Percentiles rank a stretch among this genome's conserved stretches.
Evolutionary conservation across 768 basidiomycete species (phyloP).

Genomic region (Crepidotus variabilis): DNA sequence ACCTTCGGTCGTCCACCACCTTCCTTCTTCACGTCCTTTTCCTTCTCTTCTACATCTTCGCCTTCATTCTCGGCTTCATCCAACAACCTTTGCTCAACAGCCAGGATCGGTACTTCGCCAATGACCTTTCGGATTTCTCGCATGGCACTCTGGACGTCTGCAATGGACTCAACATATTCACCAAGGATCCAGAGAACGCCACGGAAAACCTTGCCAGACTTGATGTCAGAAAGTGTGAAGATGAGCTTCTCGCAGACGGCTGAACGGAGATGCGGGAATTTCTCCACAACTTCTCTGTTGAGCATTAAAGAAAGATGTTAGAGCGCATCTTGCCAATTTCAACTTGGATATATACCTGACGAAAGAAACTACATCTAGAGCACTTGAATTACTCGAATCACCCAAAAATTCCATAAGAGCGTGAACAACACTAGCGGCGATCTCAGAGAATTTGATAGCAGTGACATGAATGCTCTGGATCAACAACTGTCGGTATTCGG

Average conservation of each 20-base stretch:
- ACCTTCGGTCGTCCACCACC: conserved; percentile 66
- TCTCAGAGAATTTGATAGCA: conserved; percentile 95
- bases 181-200: conserved; percentile 98
- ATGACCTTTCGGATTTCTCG: conserved; percentile 78
- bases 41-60: conserved; percentile 51
- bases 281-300: conserved; percentile 89
- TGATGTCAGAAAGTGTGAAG: conserved; percentile 78
- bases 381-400: conserved; percentile 92
- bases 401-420: conserved; percentile 93
- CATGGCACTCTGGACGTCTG: conserved; percentile 72
- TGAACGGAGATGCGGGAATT: conserved; percentile 83
- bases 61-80: conserved; percentile 60
- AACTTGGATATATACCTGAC: conserved; percentile 31
- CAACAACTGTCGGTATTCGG: conserved; percentile 93
- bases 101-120: conserved; percentile 96
- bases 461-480: conserved; percentile 97
- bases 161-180: conserved; percentile 74
- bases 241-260: conserved; percentile 86
- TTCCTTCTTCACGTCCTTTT: conserved; percentile 33
- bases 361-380: conserved; percentile 87
- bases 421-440: conserved; percentile 93
- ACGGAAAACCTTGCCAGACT: conserved; percentile 95
- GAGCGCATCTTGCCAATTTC: neutral
- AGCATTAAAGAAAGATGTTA: neutral
- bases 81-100: conserved; percentile 79